These are phyloP conservation scores for Erucastrum elatum DNA, from an alignment of 345 rosid species.

Conservation along the genomic window DNA sequence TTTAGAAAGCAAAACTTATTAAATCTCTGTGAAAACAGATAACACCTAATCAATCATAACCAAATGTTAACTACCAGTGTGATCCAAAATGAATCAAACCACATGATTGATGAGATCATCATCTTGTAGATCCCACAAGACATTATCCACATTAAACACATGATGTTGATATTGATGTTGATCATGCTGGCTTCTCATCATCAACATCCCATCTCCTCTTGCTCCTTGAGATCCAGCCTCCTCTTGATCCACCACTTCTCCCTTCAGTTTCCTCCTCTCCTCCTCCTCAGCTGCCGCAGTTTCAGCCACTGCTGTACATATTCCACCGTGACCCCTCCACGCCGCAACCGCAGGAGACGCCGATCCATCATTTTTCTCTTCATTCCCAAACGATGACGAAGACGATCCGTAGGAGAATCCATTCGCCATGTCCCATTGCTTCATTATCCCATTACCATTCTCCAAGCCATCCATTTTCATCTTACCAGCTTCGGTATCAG, in stretches of 20 bases:
- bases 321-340: constrained; percentile 40
- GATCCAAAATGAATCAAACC: constrained; percentile 34
- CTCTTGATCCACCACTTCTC: constrained; percentile 57
- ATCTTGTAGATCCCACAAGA: constrained; percentile 80
- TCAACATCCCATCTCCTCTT: constrained; percentile 42
- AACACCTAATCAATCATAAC: constrained; percentile 9
- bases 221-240: constrained; percentile 51
- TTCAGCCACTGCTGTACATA: constrained; percentile 35
- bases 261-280: constrained; percentile 44
- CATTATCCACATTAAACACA: constrained; percentile 71
- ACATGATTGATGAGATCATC: constrained; percentile 72
- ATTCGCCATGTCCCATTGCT: constrained; percentile 39
- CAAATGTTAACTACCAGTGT: not conserved
- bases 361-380: constrained; percentile 37
- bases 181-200: constrained; percentile 36
- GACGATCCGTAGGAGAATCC: constrained; percentile 40
- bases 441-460: constrained; percentile 34
- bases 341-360: constrained; percentile 35
- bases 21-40: constrained; percentile 3
- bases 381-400: constrained; percentile 39
- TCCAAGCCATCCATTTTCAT: constrained; percentile 50
- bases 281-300: constrained; percentile 32
- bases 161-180: constrained; percentile 44
- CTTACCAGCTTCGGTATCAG: constrained; percentile 55
- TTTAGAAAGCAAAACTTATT: constrained; percentile 22